phyloP scores from a whole-genome alignment of 2,329 filamentous ascomycete genomes.

The Coniochaeta sp. region DNA sequence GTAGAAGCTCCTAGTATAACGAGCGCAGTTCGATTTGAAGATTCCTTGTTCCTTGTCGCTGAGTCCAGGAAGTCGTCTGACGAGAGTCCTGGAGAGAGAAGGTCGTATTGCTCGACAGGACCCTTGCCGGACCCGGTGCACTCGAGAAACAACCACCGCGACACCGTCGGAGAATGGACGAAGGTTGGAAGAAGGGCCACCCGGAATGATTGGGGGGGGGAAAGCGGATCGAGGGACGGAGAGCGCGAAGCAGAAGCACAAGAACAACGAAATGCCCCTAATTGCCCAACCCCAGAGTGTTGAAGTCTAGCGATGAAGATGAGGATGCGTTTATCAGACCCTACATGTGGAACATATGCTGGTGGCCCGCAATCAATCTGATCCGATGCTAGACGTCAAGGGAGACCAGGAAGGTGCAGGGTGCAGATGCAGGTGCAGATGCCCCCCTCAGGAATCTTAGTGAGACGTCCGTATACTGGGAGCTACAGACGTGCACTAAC shows the following conservation, averaged over 20 bases:
- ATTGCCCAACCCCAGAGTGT: neutral
- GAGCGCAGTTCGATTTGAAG: neutral
- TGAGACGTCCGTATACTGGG: neutral
- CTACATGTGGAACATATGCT: neutral
- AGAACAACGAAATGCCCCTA: neutral
- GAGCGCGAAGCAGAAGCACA: neutral
- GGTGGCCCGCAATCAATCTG: neutral
- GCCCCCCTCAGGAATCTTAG: too few species aligned
- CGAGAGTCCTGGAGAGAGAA: neutral
- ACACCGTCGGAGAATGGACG: neutral
- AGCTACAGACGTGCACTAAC: neutral
- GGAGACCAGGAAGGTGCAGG: neutral
- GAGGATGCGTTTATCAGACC: neutral
- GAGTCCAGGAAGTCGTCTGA: neutral
- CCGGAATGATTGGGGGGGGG: neutral
- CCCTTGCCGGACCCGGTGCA: neutral
- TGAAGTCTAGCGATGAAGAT: neutral
- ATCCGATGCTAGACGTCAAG: neutral
- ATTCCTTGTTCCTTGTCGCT: neutral
- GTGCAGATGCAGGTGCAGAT: too few species aligned
- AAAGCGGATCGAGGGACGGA: neutral
- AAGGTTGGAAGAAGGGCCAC: neutral
- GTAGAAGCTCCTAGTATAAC: neutral
- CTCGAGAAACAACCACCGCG: too few species aligned
- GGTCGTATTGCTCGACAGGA: neutral